Percentiles rank a stretch among this genome's conserved stretches.
Conservation (phyloP, 441 rosid species). For the California macrophylla region DNA sequence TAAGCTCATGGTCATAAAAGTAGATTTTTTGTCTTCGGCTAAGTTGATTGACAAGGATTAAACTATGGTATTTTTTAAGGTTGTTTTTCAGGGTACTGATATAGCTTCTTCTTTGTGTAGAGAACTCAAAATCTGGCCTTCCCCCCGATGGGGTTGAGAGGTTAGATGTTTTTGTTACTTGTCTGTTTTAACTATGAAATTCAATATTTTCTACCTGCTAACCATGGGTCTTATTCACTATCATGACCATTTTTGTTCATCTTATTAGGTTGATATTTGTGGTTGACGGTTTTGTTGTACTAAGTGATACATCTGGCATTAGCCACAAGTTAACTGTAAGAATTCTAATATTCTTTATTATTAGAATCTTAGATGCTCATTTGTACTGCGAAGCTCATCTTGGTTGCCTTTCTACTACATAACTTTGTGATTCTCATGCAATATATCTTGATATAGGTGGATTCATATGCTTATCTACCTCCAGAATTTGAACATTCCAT, state of each 20-base stretch:
- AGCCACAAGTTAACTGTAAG: slow-evolving; percentile 46
- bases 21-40: neutral
- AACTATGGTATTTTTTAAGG: neutral
- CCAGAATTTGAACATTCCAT: slow-evolving; percentile 55
- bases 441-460: slow-evolving; percentile 41
- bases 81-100: slow-evolving; percentile 19
- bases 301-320: slow-evolving; percentile 35
- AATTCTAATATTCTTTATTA: neutral
- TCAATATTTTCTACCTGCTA: neutral
- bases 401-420: neutral
- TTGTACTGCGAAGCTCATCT: neutral
- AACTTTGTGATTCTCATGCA: neutral
- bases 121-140: slow-evolving; percentile 57
- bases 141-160: slow-evolving; percentile 59
- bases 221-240: slow-evolving; percentile 9
- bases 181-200: neutral
- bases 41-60: neutral
- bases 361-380: neutral
- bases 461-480: slow-evolving; percentile 80
- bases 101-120: slow-evolving; percentile 32
- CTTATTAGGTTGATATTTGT: slow-evolving; percentile 59
- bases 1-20: neutral
- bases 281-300: slow-evolving; percentile 53
- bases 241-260: slow-evolving; percentile 15
- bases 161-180: slow-evolving; percentile 20